Conservation (phyloP, 176 grass and related monocot genomes). For the Microstegium vimineum region DNA sequence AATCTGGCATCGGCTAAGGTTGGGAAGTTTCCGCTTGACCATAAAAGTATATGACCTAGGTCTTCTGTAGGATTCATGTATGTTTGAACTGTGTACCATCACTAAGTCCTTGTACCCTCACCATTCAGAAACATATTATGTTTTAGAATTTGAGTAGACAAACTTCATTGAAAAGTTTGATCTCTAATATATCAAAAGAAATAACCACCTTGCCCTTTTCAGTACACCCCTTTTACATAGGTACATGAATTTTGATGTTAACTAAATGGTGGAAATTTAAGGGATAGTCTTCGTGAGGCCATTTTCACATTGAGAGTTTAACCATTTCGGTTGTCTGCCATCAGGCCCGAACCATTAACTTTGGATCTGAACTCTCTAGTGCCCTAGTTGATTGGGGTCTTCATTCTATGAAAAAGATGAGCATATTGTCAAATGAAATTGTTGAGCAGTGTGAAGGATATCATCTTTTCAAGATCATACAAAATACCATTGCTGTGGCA, state of each 20-base stretch:
- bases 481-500: background rate
- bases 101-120: background rate
- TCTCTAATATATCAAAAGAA: background rate
- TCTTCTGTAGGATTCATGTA: background rate
- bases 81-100: background rate
- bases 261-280: background rate
- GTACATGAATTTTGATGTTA: background rate
- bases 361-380: background rate
- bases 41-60: background rate
- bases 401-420: background rate
- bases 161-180: background rate
- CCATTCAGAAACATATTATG: background rate
- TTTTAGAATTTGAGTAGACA: background rate
- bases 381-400: background rate
- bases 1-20: background rate
- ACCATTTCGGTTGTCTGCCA: too few species aligned
- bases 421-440: background rate
- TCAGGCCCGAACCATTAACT: background rate
- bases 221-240: background rate
- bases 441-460: background rate
- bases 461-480: background rate
- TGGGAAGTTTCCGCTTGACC: background rate
- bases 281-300: background rate
- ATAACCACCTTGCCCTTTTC: background rate
- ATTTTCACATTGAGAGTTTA: too few species aligned